Base-by-base conservation (phyloP, 2,329 filamentous ascomycete genomes). In the Fusarium nurragi region DNA sequence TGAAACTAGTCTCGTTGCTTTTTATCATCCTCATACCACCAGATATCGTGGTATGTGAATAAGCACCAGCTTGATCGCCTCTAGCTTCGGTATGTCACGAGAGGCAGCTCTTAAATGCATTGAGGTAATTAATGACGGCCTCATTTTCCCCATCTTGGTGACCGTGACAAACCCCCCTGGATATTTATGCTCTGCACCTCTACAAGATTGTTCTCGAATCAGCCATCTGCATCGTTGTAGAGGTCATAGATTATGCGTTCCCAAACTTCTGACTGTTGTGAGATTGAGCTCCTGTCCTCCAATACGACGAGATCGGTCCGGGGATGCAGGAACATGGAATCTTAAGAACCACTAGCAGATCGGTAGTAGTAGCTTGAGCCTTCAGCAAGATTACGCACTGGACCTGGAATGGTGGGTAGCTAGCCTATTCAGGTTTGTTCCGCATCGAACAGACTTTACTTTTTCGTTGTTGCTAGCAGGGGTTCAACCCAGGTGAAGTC, bases 241-340 rank as follows among this genome's bases (percentile, higher is more conserved):
- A 37, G 19, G 23, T 53, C 46, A 52, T 43, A 14, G 46, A 43
- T 13, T 19, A 10, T 13, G 9, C n/a, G 7, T 13, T 23, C 19
- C 19, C 22, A 11, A 5, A 13, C 5, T 41, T 16, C 28, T 14
- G n/a, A 13, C 28, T 12, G 19, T 12, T 41, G 26, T 18, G 21
- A 66, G 21, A 47, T 39, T 45, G 14, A 30, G 51, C 47, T 52
- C 47, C 36, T 39, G 21, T 36, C 43, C 60, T 18, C 37, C 44
- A 48, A 36, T 34, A 38, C 47, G 54, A 39, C 51, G 37, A 55
- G 45, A 43, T 37, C 44, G 46, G 38, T 28, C 50, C 39, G 36
- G 45, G 34, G 40, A 71, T 64, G 68, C 68, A 70, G 63, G 68
- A 67, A 67, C 68, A 45, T 43, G 53, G 50, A 37, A 51, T 38